Percentiles rank a stretch among this genome's conserved stretches.
These are phyloP conservation scores for Blepharisma undulans DNA, from an alignment of 169 alveolate species.

Conservation along the genomic window DNA sequence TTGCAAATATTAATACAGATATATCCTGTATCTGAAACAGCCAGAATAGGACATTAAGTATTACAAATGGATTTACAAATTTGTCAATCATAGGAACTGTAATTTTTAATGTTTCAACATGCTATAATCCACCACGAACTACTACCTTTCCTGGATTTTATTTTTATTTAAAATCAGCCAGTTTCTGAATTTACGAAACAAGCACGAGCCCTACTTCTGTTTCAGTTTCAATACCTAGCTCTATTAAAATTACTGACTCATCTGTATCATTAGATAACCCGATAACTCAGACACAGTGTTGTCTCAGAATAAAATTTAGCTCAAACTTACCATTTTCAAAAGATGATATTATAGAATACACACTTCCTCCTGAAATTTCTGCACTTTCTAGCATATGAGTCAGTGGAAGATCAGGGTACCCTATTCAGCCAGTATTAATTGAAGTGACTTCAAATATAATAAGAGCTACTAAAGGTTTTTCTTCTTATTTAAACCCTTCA, in stretches of 20 bases:
- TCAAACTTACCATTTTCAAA: neutral
- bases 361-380: conserved; percentile 21
- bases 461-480: neutral
- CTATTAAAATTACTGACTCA: neutral
- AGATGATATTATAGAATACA: conserved; percentile 12
- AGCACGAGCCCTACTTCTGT: neutral
- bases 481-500: no score
- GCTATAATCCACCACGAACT: conserved; percentile 1
- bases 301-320: neutral
- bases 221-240: neutral
- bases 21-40: neutral
- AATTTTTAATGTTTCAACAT: neutral
- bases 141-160: neutral
- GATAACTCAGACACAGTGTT: neutral
- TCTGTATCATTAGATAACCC: neutral
- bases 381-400: neutral
- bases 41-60: neutral
- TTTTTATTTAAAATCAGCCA: neutral
- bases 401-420: neutral
- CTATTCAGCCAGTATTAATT: neutral
- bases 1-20: neutral
- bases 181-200: neutral
- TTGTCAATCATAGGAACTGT: neutral
- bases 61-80: neutral
- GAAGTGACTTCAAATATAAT: neutral